Evolutionary conservation across 1,284 basidiomycete genomes (phyloP), one percentile per base, ranked within the genome.

Genomic region (Malassezia pachydermatis): DNA sequence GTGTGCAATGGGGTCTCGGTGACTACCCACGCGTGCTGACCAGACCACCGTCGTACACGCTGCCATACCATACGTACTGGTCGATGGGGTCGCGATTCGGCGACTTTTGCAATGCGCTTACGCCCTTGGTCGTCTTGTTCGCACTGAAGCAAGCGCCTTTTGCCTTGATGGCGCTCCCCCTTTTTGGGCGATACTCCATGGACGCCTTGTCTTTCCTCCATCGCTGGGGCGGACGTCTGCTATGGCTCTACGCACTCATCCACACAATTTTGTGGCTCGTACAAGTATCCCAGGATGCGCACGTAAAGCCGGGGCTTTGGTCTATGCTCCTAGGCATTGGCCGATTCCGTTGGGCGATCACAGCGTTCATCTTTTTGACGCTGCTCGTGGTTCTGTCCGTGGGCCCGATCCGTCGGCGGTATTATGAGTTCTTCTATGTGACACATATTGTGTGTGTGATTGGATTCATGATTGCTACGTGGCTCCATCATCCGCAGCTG

Each of bases 91-190:
- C 79, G 24, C 76, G 86, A 19, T 79, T 81, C 8, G 86, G 86
- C 1, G 76, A 84, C 52, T 81, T 88, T 48, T 80, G 84, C 2
- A 88, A 86, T 63, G 81, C 84, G 1, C 76, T 88, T 24, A 76
- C 85, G 24, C 86, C 86, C 0, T 76, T 88, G 14, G 80, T 81
- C 46, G 76, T 88, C 46, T 75, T 87, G 9, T 78, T 88, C 50
- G 85, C 82, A 3, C 77, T 88, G 68, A 88, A 88, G 70, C 77
- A 83, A 3, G 81, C 83, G 10, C 87, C 87, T 0, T 83, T 87
- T 62, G 86, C 85, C 41, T 63, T 88, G 36, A 80, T 88, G 60
- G 80, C 85, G n/a, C 75, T 83, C 20, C 78, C 80, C 0, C 79
- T 79, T 54, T 76, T 83, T 51, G 79, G 80, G 20, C 80, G 84